A percentile compares a stretch with the other conserved stretches of the same genome.
These are phyloP conservation scores for Podila epigama DNA, from an alignment of 192 early-diverging fungal genomes.

Conservation along the genomic window DNA sequence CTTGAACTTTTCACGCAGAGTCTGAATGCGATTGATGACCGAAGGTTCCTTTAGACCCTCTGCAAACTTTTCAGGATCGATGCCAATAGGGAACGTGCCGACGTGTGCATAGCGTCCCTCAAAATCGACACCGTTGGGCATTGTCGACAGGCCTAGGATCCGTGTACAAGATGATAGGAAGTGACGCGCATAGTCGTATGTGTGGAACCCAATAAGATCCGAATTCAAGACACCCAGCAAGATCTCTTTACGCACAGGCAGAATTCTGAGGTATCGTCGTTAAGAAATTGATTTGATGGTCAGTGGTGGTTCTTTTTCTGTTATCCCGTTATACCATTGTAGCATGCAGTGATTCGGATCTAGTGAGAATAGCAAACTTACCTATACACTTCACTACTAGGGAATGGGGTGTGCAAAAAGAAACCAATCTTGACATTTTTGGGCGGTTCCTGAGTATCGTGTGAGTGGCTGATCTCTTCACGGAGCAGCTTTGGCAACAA, in stretches of 20 bases:
- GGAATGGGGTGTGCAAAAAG: constrained; percentile 99
- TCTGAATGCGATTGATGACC: constrained; percentile 78
- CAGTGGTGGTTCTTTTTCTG: too few species aligned
- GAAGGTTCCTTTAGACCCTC: constrained; percentile 77
- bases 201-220: constrained; percentile 98
- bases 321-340: not conserved
- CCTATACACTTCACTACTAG: constrained; percentile 96
- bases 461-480: constrained; percentile 60
- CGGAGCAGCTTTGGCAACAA: constrained; percentile 89
- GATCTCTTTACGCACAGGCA: constrained; percentile 94
- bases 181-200: constrained; percentile 99
- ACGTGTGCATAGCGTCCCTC: constrained; percentile 95
- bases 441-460: constrained; percentile 33
- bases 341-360: not conserved
- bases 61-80: constrained; percentile 93
- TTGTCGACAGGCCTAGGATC: constrained; percentile 91
- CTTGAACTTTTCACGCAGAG: constrained; percentile 84
- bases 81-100: constrained; percentile 99
- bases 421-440: constrained; percentile 95
- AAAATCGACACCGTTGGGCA: constrained; percentile 93
- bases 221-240: constrained; percentile 90
- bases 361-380: constrained; percentile 19
- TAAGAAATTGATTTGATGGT: constrained; percentile 4
- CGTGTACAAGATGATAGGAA: constrained; percentile 97
- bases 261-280: constrained; percentile 63